Conservation (phyloP, 495 filamentous ascomycete genomes). For the Annulohypoxylon bovei region DNA sequence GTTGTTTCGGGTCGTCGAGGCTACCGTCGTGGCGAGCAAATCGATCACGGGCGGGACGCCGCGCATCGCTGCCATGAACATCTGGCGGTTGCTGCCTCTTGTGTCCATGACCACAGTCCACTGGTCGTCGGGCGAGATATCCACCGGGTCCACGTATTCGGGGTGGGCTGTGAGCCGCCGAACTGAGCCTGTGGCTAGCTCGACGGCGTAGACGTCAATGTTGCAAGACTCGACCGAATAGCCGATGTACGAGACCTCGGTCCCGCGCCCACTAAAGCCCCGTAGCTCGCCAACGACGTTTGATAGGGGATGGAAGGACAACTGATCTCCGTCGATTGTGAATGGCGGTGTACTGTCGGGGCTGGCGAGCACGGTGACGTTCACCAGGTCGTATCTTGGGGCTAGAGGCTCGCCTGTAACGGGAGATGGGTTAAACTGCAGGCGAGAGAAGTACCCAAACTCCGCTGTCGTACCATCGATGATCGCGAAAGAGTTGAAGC, state of each 20-base stretch:
- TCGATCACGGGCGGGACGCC: slow-evolving; percentile 44
- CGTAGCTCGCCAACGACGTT: slow-evolving; percentile 46
- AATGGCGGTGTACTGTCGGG: neutral
- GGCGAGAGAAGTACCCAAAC: slow-evolving; percentile 10
- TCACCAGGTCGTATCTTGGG: slow-evolving; percentile 40
- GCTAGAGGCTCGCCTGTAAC: slow-evolving; percentile 29
- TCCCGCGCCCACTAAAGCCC: slow-evolving; percentile 45
- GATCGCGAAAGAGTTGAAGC: slow-evolving; percentile 36
- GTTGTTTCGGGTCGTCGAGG: slow-evolving; percentile 44
- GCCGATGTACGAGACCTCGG: slow-evolving; percentile 45
- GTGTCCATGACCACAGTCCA: slow-evolving; percentile 43
- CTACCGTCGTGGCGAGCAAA: slow-evolving; percentile 15
- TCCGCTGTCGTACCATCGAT: neutral
- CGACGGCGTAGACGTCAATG: slow-evolving; percentile 46
- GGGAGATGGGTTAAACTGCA: slow-evolving; percentile 40
- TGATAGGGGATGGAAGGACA: slow-evolving; percentile 32
- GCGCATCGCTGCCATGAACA: slow-evolving; percentile 45
- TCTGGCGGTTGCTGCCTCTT: slow-evolving; percentile 30
- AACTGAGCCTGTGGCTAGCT: slow-evolving; percentile 40
- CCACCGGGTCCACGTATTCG: slow-evolving; percentile 47
- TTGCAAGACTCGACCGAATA: slow-evolving; percentile 44
- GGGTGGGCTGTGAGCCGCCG: slow-evolving; percentile 46
- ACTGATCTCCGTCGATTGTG: slow-evolving; percentile 25
- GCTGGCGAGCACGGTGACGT: slow-evolving; percentile 33
- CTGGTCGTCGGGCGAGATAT: slow-evolving; percentile 45